Base-by-base conservation (phyloP, 1,284 basidiomycete genomes). In the Marasmius fiardii region DNA sequence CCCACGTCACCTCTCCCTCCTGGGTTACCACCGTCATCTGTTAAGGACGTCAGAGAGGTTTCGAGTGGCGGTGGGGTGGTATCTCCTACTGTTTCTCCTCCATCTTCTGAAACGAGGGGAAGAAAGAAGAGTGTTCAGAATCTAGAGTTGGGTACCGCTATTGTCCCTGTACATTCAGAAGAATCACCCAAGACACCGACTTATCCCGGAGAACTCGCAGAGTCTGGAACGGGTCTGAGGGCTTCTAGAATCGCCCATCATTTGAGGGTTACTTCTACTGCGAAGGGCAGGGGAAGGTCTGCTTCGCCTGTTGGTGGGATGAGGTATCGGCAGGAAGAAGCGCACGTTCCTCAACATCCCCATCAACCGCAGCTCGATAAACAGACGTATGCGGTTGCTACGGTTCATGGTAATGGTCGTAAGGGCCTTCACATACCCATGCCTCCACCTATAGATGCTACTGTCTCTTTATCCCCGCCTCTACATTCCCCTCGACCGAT, bases 401-500 rank as follows among this genome's bases (percentile, higher is more conserved):
- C 39, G 11, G 20, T 41, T n/a, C 39, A 41, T 41, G 39, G 39
- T 7, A 41, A 41, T n/a, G n/a, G 7, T 8, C 11, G 39, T n/a
- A 41, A 41, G 16, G 39, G 39, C 6, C 41, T 53, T 12, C 24
- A 39, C 24, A 24, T 48, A 21, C 14, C 45, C 20, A 54, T 52
- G 16, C 26, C 43, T 1, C 50, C 20, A 11, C 23, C 10, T 2
- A 21, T 37, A 11, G 28, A 8, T n/a, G 34, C 26, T 20, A 24
- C 45, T 7, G 20, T 20, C 11, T 35, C 53, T 8, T 43, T 52
- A 12, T 43, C 33, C 20, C 66, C 67, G 0, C 68, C 77, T 3
- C 69, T 86, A 1, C 73, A 80, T 49, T 84, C 84, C 0, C 85
- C 86, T 6, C 76, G 82, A 14, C 85, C 85, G 0, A 72, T 84